Evolutionary conservation across 108 stramenopile species (phyloP), one percentile per base, ranked within the genome.

Genomic region (Nitzschia palea): DNA sequence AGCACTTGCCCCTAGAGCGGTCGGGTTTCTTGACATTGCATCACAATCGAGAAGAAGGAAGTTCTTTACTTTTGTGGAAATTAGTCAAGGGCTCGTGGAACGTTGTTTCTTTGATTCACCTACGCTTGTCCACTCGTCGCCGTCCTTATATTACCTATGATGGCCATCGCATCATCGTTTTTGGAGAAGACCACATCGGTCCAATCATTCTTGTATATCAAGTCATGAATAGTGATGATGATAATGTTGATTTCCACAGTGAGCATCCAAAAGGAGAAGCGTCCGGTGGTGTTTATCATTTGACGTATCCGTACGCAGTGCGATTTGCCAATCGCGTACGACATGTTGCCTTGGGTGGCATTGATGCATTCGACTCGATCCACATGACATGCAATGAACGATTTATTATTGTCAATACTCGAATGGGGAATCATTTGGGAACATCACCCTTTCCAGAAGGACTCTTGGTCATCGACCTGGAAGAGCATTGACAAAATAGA

Each of bases 101-200:
- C 34, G 37, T 85, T 27, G 65, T 59, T 26, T 70, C 86, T 3
- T 65, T 79, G 62, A 83, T 90, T 23, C 71, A 83, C 56, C 60
- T 84, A 14, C 85, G 81, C 3, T 45, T 89, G 9, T 86, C 83
- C 29, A 25, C 79, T 9, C 74, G 59, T 33, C 70, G 82, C 33
- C 61, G 61, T 37, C 88, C 88, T 10, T 65, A 60, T 33, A 71
- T 90, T 4, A 50, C 60, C 22, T 90, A 66, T 36, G 84, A 86
- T 73, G 88, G 88, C 25, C 66, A 73, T 12, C 76, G 82, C 23
- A 52, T 90, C 1, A 60, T 90, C 29, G 86, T 90, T 22, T 83
- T 81, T 65, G 88, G 86, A 12, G 68, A 83, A 71, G 86, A 90
- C 70, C 81, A 87, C 36, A 83, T 86, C 56, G 84, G 82, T 2